Evolutionary conservation across 345 rosid genomes (phyloP), one percentile per base, ranked within the genome.

Genomic region (Physaria fendleri): DNA sequence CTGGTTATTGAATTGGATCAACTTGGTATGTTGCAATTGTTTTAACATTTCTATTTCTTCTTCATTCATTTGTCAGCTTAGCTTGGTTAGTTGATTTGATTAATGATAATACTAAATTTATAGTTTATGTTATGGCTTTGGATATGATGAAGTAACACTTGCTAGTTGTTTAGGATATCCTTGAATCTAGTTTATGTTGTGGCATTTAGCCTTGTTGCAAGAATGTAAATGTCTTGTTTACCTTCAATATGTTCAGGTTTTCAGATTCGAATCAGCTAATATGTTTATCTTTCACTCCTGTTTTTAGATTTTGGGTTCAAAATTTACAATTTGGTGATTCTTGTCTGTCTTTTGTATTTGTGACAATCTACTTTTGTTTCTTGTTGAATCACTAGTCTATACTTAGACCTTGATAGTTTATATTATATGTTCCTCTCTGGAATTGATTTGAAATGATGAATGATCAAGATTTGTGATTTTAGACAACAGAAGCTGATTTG

Each of bases 1-100:
- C 47, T 82, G 52, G 95, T 86, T 52, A 71, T 93, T 64, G 97
- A 93, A 65, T 78, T 93, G 82, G 99, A 93, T 70, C 83, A 86
- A 60, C 68, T 88, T 72, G 99, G 99, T 93, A 68, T 45, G 82
- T 63, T 24, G 8, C 64, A 37, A 54, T 22, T 66, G 6, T 6
- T 16, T 43, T 32, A 28, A 28, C 45, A 17, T 8, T 39, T 28
- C 27, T 27, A 9, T 2, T 12, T 27, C 24, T 32, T 34, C 16
- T 66, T 10, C 18, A 15, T 41, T 13, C 21, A 28, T 29, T 39
- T 27, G 39, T 41, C 20, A 43, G 5, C 8, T 11, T 53, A 12
- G 39, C 50, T 28, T 56, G 39, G 25, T 54, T n/a, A 17, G 4
- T 64, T 16, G 23, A 20, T 47, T 30, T 48, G 22, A 7, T 38